These are phyloP conservation scores for Closterium sp. DNA, from an alignment of 139 green algal species.

Conservation along the genomic window DNA sequence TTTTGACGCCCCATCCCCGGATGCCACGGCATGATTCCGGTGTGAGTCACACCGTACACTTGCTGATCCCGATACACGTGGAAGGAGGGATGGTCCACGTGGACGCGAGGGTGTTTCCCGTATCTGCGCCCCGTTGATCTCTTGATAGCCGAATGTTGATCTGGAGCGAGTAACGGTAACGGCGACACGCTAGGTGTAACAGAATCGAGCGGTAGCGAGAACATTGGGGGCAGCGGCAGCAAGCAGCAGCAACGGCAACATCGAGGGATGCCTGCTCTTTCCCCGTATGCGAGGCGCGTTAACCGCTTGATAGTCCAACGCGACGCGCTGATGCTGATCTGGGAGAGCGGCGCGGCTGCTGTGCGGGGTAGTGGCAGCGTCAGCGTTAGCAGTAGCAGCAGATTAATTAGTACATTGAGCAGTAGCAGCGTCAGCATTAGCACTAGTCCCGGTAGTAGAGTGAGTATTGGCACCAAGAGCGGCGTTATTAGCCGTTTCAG, in stretches of 20 bases:
- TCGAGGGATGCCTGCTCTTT: neutral
- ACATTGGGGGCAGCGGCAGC: too few species aligned
- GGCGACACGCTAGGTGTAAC: too few species aligned
- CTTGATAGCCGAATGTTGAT: too few species aligned
- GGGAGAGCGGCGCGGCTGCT: neutral
- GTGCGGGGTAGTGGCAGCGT: neutral
- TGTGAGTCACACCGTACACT: neutral
- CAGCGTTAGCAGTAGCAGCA: neutral
- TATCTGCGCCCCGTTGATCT: too few species aligned
- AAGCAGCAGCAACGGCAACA: too few species aligned
- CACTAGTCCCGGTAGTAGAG: neutral
- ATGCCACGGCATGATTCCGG: neutral
- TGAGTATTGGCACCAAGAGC: neutral
- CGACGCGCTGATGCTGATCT: neutral
- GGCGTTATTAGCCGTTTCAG: too few species aligned
- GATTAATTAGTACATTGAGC: neutral
- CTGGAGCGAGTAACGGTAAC: too few species aligned
- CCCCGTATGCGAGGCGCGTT: neutral
- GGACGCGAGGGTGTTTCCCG: neutral
- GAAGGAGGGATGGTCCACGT: neutral
- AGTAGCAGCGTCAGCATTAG: neutral
- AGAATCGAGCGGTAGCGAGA: too few species aligned
- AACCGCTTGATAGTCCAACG: neutral
- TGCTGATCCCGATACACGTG: neutral
- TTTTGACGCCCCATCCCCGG: neutral